These are phyloP conservation scores for Wickerhamomyces sp. DNA, from an alignment of 1,139 yeast species.

Conservation along the genomic window DNA sequence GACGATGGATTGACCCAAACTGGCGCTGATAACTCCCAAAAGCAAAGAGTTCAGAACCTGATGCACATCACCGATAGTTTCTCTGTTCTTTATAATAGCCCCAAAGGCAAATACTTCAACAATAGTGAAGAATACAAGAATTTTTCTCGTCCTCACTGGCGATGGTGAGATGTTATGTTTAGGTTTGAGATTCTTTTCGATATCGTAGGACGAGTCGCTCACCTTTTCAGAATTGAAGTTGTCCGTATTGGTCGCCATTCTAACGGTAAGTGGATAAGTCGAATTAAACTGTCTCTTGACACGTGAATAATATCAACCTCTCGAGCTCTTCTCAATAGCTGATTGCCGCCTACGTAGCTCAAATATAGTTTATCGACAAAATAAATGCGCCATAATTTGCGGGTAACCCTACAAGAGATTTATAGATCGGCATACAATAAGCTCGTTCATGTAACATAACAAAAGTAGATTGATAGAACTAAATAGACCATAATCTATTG, in stretches of 20 bases:
- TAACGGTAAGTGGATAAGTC: not conserved
- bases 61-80: slow-evolving; percentile 17
- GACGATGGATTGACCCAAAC: slow-evolving; percentile 53
- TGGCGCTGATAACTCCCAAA: slow-evolving; percentile 46
- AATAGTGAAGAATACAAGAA: slow-evolving; percentile 8
- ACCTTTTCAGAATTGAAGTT: not conserved
- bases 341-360: no score
- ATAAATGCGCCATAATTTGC: no score
- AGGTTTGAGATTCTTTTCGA: slow-evolving; percentile 14
- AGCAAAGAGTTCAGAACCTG: slow-evolving; percentile 35
- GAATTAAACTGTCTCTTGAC: no score
- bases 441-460: no score
- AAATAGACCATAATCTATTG: no score
- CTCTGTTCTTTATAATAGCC: slow-evolving; percentile 15
- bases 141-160: slow-evolving; percentile 2
- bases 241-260: not conserved
- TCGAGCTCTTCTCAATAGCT: no score
- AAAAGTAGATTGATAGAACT: no score
- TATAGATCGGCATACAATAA: no score
- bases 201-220: slow-evolving; percentile 4
- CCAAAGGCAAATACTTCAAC: slow-evolving; percentile 8
- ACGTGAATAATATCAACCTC: no score
- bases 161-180: not conserved
- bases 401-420: no score
- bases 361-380: no score